Conservation (phyloP, 2,329 filamentous ascomycete genomes). For the Epichloe festucae region DNA sequence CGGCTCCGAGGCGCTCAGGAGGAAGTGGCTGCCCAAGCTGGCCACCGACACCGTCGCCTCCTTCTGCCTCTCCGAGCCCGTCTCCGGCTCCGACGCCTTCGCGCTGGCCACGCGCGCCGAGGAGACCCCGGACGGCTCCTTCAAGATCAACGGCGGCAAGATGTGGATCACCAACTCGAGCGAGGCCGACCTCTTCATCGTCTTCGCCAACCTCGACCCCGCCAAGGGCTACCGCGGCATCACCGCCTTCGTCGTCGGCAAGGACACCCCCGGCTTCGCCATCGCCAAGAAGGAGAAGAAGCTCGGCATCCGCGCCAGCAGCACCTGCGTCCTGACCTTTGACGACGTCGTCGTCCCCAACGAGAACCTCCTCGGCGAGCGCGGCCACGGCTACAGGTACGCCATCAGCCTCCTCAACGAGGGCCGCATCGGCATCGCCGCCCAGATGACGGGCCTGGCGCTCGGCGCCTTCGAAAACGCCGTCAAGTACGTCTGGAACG, state of each 20-base stretch:
- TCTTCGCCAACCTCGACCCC: constrained; percentile 91
- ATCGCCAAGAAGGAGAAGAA: constrained; percentile 99
- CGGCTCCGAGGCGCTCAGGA: constrained; percentile 63
- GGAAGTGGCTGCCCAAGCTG: constrained; percentile 77
- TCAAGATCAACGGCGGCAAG: constrained; percentile 81
- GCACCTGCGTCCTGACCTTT: constrained; percentile 94
- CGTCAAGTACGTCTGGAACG: constrained; percentile 88
- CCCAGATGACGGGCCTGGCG: constrained; percentile 95
- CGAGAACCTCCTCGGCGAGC: constrained; percentile 76
- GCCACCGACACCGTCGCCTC: constrained; percentile 84
- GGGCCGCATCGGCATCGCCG: constrained; percentile 92
- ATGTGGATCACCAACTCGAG: constrained; percentile 99
- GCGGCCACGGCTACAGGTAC: constrained; percentile 94
- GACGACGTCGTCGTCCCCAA: constrained; percentile 88
- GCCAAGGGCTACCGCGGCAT: constrained; percentile 94
- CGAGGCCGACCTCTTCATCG: constrained; percentile 90
- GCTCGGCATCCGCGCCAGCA: constrained; percentile 88
- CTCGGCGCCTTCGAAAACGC: constrained; percentile 94
- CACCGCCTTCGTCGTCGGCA: constrained; percentile 89
- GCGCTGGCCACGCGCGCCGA: constrained; percentile 83
- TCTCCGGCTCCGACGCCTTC: constrained; percentile 90
- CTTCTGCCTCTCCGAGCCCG: constrained; percentile 87
- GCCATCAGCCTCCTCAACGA: constrained; percentile 91
- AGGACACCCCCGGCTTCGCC: constrained; percentile 71
- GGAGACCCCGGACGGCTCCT: constrained; percentile 63